phyloP scores from a whole-genome alignment of 2,329 filamentous ascomycete genomes.

The Fusarium scirpi region DNA sequence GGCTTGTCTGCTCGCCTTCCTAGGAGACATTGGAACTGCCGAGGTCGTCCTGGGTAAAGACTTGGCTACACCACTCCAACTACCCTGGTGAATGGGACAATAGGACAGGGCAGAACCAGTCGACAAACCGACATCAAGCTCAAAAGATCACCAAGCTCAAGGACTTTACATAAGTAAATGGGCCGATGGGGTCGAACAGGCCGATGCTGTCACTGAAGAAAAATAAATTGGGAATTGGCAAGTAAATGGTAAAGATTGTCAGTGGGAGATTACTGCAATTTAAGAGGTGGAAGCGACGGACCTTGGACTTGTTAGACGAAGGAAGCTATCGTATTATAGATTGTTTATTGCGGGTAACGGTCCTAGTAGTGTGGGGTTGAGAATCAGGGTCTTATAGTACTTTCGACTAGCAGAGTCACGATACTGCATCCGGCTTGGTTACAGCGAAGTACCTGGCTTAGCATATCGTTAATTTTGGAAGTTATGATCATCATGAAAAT shows the following conservation, averaged over 20 bases:
- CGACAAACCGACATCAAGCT: background rate
- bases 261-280: conserved; percentile 38
- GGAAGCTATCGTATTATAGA: conserved; percentile 21
- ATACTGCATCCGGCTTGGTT: conserved; percentile 21
- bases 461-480: conserved; percentile 29
- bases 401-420: conserved; percentile 32
- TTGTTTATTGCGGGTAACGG: conserved; percentile 5
- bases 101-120: conserved; percentile 16
- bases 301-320: conserved; percentile 17
- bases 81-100: conserved; percentile 68
- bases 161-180: background rate
- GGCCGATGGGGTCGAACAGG: conserved; percentile 1
- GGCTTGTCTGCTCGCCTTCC: conserved; percentile 1
- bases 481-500: conserved; percentile 14
- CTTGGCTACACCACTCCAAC: conserved; percentile 71
- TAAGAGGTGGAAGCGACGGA: conserved; percentile 14
- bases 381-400: conserved; percentile 33
- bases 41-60: conserved; percentile 71
- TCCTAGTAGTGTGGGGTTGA: conserved; percentile 36
- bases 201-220: background rate
- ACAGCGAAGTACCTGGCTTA: conserved; percentile 10
- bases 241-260: conserved; percentile 4
- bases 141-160: background rate
- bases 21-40: conserved; percentile 76
- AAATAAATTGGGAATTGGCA: background rate